Evolutionary conservation across 306 rosid species (phyloP).

Genomic region (Pueraria montana): DNA sequence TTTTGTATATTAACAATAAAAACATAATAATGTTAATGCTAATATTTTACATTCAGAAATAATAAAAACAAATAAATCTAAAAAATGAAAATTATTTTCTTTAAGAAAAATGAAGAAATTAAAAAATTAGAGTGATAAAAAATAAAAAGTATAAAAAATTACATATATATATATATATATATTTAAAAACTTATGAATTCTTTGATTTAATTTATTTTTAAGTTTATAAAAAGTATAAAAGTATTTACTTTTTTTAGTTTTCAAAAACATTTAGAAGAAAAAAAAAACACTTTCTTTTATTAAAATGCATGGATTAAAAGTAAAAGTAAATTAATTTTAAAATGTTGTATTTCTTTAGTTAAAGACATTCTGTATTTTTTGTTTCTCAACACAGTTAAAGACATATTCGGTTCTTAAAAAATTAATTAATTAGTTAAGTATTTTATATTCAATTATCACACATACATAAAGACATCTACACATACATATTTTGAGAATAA

Average conservation of each 20-base stretch:
- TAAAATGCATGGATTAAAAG: not conserved
- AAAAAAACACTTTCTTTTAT: not conserved
- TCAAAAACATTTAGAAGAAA: not conserved
- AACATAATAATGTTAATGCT: not conserved
- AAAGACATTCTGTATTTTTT: too few species aligned
- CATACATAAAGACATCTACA: too few species aligned
- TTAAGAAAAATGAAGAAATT: not conserved
- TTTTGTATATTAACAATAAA: too few species aligned
- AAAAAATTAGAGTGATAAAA: not conserved
- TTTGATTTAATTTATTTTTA: too few species aligned
- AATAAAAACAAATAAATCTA: not conserved
- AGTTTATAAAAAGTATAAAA: not conserved
- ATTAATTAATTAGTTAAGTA: too few species aligned
- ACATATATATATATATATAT: too few species aligned
- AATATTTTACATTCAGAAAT: not conserved
- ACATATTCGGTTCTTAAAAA: too few species aligned
- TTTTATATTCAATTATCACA: too few species aligned
- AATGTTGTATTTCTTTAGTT: not conserved
- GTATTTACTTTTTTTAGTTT: too few species aligned
- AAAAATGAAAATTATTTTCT: not conserved
- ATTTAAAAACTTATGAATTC: not conserved
- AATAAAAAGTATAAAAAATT: not conserved
- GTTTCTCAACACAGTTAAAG: not conserved
- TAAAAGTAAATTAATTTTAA: too few species aligned
- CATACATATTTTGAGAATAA: not conserved